These are phyloP conservation scores for Bryoerythrophyllum caledonicum DNA, from an alignment of 225 moss, liverwort and hornwort genomes.

Conservation along the genomic window DNA sequence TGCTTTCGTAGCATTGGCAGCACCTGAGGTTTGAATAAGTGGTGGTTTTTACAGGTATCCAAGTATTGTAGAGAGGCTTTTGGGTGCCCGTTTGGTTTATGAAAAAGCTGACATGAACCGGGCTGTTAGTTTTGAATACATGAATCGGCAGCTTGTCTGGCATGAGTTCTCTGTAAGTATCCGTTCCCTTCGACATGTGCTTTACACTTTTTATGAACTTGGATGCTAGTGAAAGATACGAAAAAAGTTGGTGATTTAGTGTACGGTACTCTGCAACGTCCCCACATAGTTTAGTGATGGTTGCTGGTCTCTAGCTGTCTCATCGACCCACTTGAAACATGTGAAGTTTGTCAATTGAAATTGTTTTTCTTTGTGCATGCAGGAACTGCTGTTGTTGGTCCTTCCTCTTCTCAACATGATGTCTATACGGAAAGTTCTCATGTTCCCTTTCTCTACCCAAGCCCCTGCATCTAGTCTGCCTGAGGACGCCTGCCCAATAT, in stretches of 20 bases:
- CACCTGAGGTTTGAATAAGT: background rate
- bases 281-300: too few relatives aligned
- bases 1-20: slow-evolving; percentile 38
- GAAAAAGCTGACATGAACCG: slow-evolving; percentile 83
- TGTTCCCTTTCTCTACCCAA: slow-evolving; percentile 65
- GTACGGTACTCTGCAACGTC: too few relatives aligned
- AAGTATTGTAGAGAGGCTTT: slow-evolving; percentile 76
- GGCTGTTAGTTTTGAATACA: slow-evolving; percentile 95
- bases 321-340: too few relatives aligned
- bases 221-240: too few relatives aligned
- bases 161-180: slow-evolving; percentile 83
- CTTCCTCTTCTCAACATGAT: slow-evolving; percentile 92
- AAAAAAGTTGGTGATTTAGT: too few relatives aligned
- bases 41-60: slow-evolving; percentile 64
- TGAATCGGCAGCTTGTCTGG: slow-evolving; percentile 99
- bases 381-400: slow-evolving; percentile 85
- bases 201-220: too few relatives aligned
- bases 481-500: slow-evolving; percentile 82
- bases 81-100: slow-evolving; percentile 82
- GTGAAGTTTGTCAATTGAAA: too few relatives aligned
- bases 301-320: too few relatives aligned
- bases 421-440: slow-evolving; percentile 82
- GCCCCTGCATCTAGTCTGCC: slow-evolving; percentile 51
- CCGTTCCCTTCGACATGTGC: background rate
- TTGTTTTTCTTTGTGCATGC: slow-evolving; percentile 29